phyloP scores from a whole-genome alignment of 805 yeast species.

The Yamadazyma philogaea region DNA sequence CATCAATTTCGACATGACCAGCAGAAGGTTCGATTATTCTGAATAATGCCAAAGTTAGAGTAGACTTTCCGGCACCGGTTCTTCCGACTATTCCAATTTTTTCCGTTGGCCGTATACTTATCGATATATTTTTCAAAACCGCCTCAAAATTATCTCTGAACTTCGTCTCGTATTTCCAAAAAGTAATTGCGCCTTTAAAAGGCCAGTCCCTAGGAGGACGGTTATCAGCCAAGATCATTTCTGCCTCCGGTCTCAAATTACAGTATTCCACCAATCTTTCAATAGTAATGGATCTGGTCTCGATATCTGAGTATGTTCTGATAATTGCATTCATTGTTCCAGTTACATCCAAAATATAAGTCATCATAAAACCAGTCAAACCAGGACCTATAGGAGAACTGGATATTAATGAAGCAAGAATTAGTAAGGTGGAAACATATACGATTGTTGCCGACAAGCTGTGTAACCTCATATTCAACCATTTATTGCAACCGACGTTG shows the following conservation, averaged over 20 bases:
- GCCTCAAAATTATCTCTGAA: conserved; percentile 45
- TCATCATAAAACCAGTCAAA: conserved; percentile 87
- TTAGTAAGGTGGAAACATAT: conserved; percentile 77
- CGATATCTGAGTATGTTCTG: conserved; percentile 97
- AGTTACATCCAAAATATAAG: conserved; percentile 90
- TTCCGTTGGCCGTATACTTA: conserved; percentile 36
- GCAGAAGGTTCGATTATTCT: conserved; percentile 38
- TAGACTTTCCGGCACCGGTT: conserved; percentile 47
- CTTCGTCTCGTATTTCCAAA: conserved; percentile 37
- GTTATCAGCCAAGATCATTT: conserved; percentile 55
- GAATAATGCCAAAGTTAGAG: conserved; percentile 42
- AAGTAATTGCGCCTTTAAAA: conserved; percentile 32
- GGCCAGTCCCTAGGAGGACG: conserved; percentile 56
- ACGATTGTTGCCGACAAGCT: conserved; percentile 87
- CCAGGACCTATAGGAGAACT: conserved; percentile 86
- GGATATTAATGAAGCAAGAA: conserved; percentile 63
- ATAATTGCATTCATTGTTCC: conserved; percentile 96
- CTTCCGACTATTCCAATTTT: conserved; percentile 46
- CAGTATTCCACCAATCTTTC: conserved; percentile 92
- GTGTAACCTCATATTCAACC: conserved; percentile 95
- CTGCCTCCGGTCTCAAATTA: conserved; percentile 79
- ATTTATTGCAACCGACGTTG: conserved; percentile 86
- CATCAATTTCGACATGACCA: conserved; percentile 37
- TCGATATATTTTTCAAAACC: conserved; percentile 38
- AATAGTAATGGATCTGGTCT: conserved; percentile 93